Base-by-base conservation (phyloP, 805 yeast species). In the Lachancea sp. region DNA sequence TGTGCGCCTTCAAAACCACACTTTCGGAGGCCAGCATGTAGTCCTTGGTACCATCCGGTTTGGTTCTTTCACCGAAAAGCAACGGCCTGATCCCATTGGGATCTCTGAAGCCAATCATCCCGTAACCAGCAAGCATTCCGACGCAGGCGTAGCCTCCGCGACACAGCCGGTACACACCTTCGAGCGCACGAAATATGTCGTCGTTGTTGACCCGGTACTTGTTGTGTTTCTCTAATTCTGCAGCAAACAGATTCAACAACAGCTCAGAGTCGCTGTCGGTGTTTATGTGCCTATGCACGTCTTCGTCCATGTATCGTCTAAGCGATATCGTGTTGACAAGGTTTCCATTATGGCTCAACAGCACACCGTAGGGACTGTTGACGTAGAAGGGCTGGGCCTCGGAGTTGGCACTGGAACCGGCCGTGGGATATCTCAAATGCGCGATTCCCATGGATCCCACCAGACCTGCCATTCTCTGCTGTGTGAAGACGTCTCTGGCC, bases 311-410 rank as follows among this genome's bases (percentile, higher is more conserved):
- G 59, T 83, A 83, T 52, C 77, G 70, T 54, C 79, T 75, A 54
- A 92, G 72, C 43, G 83, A 83, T 11, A 70, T 75, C 4, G 92
- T 84, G 64, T 92, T 92, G 46, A 90, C 95, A 55, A 92, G 72
- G 64, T 92, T 92, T 57, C 98, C 98, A 62, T 92, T 90, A 64
- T 92, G 98, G 40, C 90, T 77, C 60, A 92, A 60, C 33, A 84
- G 76, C 46, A 92, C 82, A 43, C 98, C 98, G 57, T 88, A 92
- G 2, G 98, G 98, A 32, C 96, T 79, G 68, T 92, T 92, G 49
- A 92, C 98, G 58, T 92, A 92, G 59, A 92, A 92, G 4, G 98
- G 98, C 68, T 92, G 98, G 3, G 98, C 98, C 67, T 92, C 98
- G 43, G 95, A 80, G 46, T 88, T 90, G 34, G 97, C 90, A 51